Evolutionary conservation across 371 early-diverging fungal genomes (phyloP).

Genomic region (Dinochytrium kinnereticum): DNA sequence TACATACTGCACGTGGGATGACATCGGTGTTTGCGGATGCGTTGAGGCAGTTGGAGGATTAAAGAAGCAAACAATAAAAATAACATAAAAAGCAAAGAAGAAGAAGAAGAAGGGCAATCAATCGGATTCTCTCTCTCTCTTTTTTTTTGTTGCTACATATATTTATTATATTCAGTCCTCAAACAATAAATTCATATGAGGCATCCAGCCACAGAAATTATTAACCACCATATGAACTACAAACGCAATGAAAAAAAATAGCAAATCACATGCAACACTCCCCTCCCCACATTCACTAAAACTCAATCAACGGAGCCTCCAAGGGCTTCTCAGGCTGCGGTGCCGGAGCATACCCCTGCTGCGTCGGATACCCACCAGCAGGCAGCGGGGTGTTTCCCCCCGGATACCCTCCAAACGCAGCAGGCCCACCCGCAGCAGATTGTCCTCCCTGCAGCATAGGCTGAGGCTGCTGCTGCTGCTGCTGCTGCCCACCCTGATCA

Average conservation of each 20-base stretch:
- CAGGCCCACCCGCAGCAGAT: too few species aligned
- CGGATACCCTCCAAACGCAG: constrained; percentile 10
- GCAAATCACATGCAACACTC: too few species aligned
- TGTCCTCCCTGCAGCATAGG: too few species aligned
- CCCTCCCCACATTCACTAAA: too few species aligned
- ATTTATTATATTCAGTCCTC: too few species aligned
- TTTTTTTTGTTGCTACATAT: too few species aligned
- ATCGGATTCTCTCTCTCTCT: too few species aligned
- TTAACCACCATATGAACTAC: too few species aligned
- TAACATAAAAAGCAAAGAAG: background rate
- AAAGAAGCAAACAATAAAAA: background rate
- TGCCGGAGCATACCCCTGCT: background rate
- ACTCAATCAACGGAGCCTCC: constrained; percentile 12
- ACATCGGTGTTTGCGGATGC: background rate
- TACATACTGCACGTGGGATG: background rate
- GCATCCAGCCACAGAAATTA: too few species aligned
- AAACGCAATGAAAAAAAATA: too few species aligned
- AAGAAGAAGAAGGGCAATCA: background rate
- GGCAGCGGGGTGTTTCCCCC: background rate
- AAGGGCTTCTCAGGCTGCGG: constrained; percentile 3
- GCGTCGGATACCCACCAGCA: background rate
- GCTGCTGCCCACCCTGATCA: constrained; percentile 6
- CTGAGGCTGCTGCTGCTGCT: background rate
- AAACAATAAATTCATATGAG: too few species aligned
- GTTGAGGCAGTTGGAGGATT: constrained; percentile 5